These are phyloP conservation scores for Amphicarpaea edgeworthii DNA, from an alignment of 306 rosid genomes.

Conservation along the genomic window DNA sequence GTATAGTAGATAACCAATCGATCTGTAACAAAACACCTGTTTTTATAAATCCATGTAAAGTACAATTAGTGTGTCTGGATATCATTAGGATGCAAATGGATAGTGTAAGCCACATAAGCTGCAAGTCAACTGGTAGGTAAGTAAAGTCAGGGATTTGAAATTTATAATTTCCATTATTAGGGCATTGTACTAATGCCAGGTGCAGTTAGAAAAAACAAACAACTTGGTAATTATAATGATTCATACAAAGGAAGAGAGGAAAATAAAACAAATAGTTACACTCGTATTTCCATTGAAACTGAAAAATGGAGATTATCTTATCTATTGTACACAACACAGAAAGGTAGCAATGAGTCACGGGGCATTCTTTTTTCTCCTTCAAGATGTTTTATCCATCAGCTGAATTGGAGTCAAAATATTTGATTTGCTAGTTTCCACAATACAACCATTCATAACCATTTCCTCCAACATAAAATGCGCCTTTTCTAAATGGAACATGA, in stretches of 20 bases:
- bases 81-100: not conserved
- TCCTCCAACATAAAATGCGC: constrained; percentile 98
- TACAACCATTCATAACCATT: constrained; percentile 96
- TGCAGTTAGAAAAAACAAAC: not conserved
- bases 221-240: constrained; percentile 19
- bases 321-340: constrained; percentile 40
- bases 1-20: too few species aligned
- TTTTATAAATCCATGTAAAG: not conserved
- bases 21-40: not conserved
- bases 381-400: constrained; percentile 86
- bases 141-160: constrained; percentile 9
- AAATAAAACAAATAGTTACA: not conserved
- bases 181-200: constrained; percentile 8
- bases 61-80: not conserved
- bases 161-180: not conserved
- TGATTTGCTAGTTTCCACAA: constrained; percentile 86
- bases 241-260: constrained; percentile 2
- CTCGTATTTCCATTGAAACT: constrained; percentile 21
- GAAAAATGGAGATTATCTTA: constrained; percentile 1
- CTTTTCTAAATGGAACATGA: constrained; percentile 97
- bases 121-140: not conserved
- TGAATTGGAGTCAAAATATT: constrained; percentile 89
- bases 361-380: constrained; percentile 31
- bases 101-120: not conserved
- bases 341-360: not conserved